Evolutionary conservation across 257 asterid genomes (phyloP), one percentile per base, ranked within the genome.

Genomic region (Solanum lycopersicoides): DNA sequence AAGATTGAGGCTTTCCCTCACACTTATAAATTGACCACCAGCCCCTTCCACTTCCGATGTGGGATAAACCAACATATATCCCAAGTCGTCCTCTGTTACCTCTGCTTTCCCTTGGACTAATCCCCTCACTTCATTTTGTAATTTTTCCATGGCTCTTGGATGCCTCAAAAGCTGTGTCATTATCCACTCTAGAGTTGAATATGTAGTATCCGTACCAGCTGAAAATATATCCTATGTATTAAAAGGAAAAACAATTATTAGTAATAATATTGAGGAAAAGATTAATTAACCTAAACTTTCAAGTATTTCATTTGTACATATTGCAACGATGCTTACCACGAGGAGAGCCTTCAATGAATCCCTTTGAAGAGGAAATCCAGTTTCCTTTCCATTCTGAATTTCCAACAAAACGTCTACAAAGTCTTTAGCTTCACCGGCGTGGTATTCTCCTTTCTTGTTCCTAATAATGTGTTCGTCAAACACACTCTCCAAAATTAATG

Each of bases 161-260:
- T 53, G 23, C 82, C 50, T 73, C 82, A 73, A 18, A 37, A 73
- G 95, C 83, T 94, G 96, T 7, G 92, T 63, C 84, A 89, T 87
- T 5, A 87, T 12, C 97, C 97, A 92, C 4, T 87, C 93, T 34
- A 92, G 16, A 4, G 34, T 9, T 3, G 91, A 20, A 2, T 66
- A 8, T 71, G 42, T 45, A 13, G 89, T 87, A 25, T 82, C 83
- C 4, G 83, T 87, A 9, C 83, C 87, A 41, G 87, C 89, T 0
- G 60, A 12, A 41, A 76, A 80, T 16, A 73, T 12, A 69, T 87
- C 83, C 89, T 87, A 18, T 18, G 41, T 16, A 18, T 85, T 11
- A 28, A 9, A 47, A 30, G 14, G 65, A 65, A 42, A 25, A 13
- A 77, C 23, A 50, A 15, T 15, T 34, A 15, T 15, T 34, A 34